Conservation (phyloP, 805 yeast species). For the Candida koratica region DNA sequence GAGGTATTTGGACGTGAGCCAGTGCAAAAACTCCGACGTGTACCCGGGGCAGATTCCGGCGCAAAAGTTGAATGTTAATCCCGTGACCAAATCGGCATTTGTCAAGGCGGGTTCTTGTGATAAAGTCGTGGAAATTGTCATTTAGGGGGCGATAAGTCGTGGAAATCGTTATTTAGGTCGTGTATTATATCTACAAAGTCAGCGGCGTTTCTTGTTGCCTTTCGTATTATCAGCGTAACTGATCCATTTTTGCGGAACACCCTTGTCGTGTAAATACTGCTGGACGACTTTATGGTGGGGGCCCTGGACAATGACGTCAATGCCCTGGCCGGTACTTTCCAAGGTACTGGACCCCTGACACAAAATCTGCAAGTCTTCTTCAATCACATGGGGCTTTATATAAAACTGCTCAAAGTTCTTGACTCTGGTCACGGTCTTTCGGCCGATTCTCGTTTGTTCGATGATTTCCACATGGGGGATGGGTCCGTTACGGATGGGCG, state of each 20-base stretch:
- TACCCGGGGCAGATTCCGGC: slow-evolving; percentile 62
- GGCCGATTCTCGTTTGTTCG: slow-evolving; percentile 75
- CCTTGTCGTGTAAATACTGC: slow-evolving; percentile 56
- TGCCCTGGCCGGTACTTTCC: slow-evolving; percentile 52
- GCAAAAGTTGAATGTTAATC: slow-evolving; percentile 46
- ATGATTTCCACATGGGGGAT: slow-evolving; percentile 63
- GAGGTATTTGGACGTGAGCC: slow-evolving; percentile 56
- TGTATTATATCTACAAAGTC: not conserved
- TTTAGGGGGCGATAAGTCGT: slow-evolving; percentile 50
- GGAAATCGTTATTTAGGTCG: slow-evolving; percentile 53
- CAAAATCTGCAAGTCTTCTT: slow-evolving; percentile 64
- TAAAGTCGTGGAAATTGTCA: slow-evolving; percentile 54
- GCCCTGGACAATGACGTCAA: slow-evolving; percentile 87
- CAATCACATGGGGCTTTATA: slow-evolving; percentile 60
- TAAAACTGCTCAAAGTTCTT: slow-evolving; percentile 64
- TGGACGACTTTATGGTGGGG: slow-evolving; percentile 66
- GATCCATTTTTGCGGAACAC: slow-evolving; percentile 65
- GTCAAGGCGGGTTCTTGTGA: slow-evolving; percentile 52
- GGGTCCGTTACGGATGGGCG: slow-evolving; percentile 50
- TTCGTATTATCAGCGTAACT: slow-evolving; percentile 60
- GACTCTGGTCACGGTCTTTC: slow-evolving; percentile 74
- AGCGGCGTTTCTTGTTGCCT: slow-evolving; percentile 35
- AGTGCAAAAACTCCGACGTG: slow-evolving; percentile 65
- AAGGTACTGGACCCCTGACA: slow-evolving; percentile 90
- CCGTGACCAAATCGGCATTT: slow-evolving; percentile 54